Conservation (phyloP, 78 protist species). For the Protostelium mycophagum region DNA sequence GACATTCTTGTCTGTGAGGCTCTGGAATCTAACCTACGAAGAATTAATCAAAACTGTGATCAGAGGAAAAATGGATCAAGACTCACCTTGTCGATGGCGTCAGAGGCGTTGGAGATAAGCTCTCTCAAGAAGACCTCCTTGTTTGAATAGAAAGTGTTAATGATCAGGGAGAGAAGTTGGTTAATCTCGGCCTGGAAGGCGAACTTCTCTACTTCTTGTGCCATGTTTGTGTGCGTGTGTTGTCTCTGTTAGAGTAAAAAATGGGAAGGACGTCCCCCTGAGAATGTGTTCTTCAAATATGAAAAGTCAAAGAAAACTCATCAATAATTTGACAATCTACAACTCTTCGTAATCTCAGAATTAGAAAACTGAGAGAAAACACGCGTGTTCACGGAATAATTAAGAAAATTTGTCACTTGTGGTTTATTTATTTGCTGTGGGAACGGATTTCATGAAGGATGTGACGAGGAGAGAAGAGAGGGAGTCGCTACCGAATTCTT, state of each 20-base stretch:
- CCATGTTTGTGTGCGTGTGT: slow-evolving; percentile 30
- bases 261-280: no score
- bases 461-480: neutral
- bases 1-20: slow-evolving; percentile 88
- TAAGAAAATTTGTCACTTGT: no score
- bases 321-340: no score
- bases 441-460: neutral
- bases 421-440: no score
- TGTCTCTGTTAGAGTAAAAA: no score
- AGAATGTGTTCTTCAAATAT: no score
- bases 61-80: no score
- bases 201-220: slow-evolving; percentile 15
- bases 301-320: neutral
- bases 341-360: no score
- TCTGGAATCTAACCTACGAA: slow-evolving; percentile 94
- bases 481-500: neutral
- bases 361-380: no score
- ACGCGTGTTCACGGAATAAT: no score
- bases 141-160: slow-evolving; percentile 99
- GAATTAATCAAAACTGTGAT: no score
- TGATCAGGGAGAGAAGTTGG: slow-evolving; percentile 94
- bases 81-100: slow-evolving; percentile 90
- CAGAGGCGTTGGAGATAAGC: slow-evolving; percentile 98
- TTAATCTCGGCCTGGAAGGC: slow-evolving; percentile 92
- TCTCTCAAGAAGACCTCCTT: slow-evolving; percentile 99